These are phyloP conservation scores for Puccinia sorghi DNA, from an alignment of 1,284 basidiomycete species.

Conservation along the genomic window DNA sequence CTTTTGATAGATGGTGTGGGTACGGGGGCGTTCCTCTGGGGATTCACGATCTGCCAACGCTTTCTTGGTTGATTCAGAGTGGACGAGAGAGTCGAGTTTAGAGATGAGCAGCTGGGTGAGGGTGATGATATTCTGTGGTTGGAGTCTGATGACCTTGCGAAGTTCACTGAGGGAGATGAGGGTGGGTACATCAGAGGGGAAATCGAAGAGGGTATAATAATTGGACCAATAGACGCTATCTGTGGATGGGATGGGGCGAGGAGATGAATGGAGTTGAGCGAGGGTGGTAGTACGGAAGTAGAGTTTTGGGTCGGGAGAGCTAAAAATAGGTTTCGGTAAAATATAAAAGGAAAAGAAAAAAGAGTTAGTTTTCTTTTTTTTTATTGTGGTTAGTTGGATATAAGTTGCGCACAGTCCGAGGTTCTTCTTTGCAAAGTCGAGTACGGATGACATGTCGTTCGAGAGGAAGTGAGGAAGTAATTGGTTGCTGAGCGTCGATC, in stretches of 20 bases:
- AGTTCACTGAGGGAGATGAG: constrained; percentile 37
- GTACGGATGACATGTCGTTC: neutral
- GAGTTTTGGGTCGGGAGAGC: constrained; percentile 41
- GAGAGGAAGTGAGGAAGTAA: no score
- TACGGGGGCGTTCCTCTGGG: neutral
- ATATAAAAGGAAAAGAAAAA: no score
- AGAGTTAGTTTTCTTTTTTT: neutral
- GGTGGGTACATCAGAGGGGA: constrained; percentile 38
- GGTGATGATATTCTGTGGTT: constrained; percentile 35
- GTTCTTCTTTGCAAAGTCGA: constrained; percentile 25
- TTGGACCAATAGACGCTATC: constrained; percentile 33
- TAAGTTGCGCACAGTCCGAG: constrained; percentile 15
- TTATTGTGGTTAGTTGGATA: neutral
- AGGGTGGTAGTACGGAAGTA: constrained; percentile 39
- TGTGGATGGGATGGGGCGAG: neutral
- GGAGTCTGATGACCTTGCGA: constrained; percentile 19
- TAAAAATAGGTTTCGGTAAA: neutral
- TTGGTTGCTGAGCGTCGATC: no score
- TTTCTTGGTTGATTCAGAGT: constrained; percentile 14
- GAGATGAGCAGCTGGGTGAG: constrained; percentile 20
- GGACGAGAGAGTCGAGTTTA: constrained; percentile 25
- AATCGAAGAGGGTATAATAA: constrained; percentile 45
- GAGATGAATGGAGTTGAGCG: constrained; percentile 12
- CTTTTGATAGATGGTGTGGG: neutral
- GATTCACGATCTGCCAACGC: constrained; percentile 16